Conservation (phyloP, 768 basidiomycete genomes). For the Xerocomellus intermedius region DNA sequence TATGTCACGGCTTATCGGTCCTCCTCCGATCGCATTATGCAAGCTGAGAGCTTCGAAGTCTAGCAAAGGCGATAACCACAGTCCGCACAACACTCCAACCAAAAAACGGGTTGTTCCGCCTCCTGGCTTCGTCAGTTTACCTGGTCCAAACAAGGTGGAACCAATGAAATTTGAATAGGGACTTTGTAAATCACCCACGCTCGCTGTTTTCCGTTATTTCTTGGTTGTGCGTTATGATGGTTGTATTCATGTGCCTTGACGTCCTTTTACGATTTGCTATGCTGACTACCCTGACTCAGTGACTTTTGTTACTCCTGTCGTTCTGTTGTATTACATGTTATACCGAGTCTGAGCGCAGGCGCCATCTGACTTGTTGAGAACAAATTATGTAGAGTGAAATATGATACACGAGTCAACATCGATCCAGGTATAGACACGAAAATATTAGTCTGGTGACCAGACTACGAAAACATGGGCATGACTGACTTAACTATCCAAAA, state of each 20-base stretch:
- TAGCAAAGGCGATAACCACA: slow-evolving; percentile 13
- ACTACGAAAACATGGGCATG: slow-evolving; percentile 4
- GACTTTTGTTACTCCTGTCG: neutral
- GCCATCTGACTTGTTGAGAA: slow-evolving; percentile 4
- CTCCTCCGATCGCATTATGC: slow-evolving; percentile 65
- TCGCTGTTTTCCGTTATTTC: neutral
- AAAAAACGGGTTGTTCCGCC: slow-evolving; percentile 21
- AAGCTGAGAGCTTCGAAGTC: slow-evolving; percentile 34
- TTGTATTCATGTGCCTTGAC: slow-evolving; percentile 9
- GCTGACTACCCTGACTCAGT: slow-evolving; percentile 18
- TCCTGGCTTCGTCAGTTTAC: slow-evolving; percentile 29
- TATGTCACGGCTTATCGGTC: slow-evolving; percentile 72
- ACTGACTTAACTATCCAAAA: neutral
- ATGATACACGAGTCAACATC: slow-evolving; percentile 5
- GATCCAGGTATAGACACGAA: slow-evolving; percentile 5
- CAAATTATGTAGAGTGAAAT: slow-evolving; percentile 19
- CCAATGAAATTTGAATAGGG: slow-evolving; percentile 41
- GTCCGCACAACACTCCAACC: slow-evolving; percentile 23
- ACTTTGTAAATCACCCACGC: neutral
- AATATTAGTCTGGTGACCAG: neutral
- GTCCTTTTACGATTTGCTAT: slow-evolving; percentile 1
- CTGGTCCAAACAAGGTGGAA: slow-evolving; percentile 44
- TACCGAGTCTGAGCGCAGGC: slow-evolving; percentile 7
- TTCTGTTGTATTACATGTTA: slow-evolving; percentile 22
- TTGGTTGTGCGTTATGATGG: slow-evolving; percentile 5